Percentiles rank a stretch among this genome's conserved stretches.
Evolutionary conservation across 2,329 filamentous ascomycete genomes (phyloP).

Genomic region (Massarina eburnea): DNA sequence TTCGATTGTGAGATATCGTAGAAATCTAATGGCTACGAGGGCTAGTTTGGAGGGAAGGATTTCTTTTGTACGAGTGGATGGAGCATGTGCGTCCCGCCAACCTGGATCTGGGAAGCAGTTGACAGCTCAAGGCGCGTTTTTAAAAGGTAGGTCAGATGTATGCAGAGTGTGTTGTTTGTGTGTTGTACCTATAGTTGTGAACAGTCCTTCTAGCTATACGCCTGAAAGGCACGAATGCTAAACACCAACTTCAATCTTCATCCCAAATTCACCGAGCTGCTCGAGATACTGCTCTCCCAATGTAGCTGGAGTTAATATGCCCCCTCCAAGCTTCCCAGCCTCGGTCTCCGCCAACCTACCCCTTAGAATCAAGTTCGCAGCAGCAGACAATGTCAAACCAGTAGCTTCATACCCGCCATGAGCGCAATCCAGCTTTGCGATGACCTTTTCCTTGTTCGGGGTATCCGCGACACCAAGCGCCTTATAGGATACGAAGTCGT

Average conservation of each 20-base stretch:
- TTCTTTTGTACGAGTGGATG: not conserved
- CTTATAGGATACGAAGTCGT: constrained; percentile 64
- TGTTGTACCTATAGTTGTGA: too few species aligned
- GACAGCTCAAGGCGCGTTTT: not conserved
- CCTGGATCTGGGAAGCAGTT: not conserved
- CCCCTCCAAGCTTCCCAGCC: constrained; percentile 61
- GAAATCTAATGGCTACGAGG: not conserved
- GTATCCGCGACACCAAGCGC: constrained; percentile 62
- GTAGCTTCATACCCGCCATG: constrained; percentile 71
- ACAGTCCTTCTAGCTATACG: too few species aligned
- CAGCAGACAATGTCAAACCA: constrained; percentile 64
- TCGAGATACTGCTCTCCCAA: constrained; percentile 69
- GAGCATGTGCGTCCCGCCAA: not conserved
- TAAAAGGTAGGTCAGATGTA: too few species aligned
- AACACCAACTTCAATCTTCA: constrained; percentile 53
- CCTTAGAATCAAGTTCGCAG: constrained; percentile 65
- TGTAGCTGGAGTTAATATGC: constrained; percentile 71
- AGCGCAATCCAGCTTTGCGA: constrained; percentile 56
- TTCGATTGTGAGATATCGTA: too few species aligned
- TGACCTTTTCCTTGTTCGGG: constrained; percentile 54
- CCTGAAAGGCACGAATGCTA: constrained; percentile 1
- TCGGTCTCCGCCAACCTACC: constrained; percentile 54
- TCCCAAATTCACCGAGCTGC: constrained; percentile 60
- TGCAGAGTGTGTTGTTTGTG: too few species aligned
- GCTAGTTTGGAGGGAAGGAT: not conserved